These are phyloP conservation scores for Diaporthe ilicicola DNA, from an alignment of 2,329 filamentous ascomycete genomes.

Conservation along the genomic window DNA sequence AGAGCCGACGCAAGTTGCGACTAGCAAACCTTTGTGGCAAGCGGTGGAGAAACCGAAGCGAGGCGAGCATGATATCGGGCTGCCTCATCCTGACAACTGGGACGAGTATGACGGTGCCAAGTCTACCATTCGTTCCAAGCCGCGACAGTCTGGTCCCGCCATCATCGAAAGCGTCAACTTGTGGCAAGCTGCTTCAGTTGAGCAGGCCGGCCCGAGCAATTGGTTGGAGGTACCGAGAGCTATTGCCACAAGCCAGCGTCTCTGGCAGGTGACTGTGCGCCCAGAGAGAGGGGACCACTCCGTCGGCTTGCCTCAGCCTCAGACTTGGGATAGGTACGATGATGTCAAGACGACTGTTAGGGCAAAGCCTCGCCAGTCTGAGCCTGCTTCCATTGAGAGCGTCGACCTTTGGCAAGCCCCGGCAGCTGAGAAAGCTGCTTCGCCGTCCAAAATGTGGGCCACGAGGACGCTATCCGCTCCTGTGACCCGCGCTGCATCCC, in stretches of 20 bases:
- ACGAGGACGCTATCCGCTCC: neutral
- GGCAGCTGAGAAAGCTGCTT: neutral
- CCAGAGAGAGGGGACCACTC: slow-evolving; percentile 25
- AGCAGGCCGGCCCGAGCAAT: slow-evolving; percentile 4
- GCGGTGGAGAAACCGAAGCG: slow-evolving; percentile 1
- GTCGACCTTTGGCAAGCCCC: slow-evolving; percentile 36
- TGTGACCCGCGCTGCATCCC: neutral
- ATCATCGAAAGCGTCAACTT: slow-evolving; percentile 48
- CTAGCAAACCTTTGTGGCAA: slow-evolving; percentile 22
- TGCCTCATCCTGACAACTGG: slow-evolving; percentile 52
- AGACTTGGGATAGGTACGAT: slow-evolving; percentile 33
- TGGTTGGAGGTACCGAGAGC: neutral
- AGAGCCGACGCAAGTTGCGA: neutral
- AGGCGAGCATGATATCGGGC: slow-evolving; percentile 36
- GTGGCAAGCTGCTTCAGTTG: slow-evolving; percentile 41
- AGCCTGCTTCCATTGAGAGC: slow-evolving; percentile 31
- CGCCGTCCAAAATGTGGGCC: slow-evolving; percentile 25
- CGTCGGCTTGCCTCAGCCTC: slow-evolving; percentile 32
- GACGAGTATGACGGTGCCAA: slow-evolving; percentile 42
- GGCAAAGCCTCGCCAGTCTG: slow-evolving; percentile 31
- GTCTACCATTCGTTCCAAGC: slow-evolving; percentile 41
- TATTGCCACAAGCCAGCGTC: neutral
- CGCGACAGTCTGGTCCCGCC: slow-evolving; percentile 40
- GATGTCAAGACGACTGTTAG: slow-evolving; percentile 24
- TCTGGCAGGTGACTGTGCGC: slow-evolving; percentile 24